These are phyloP conservation scores for Arabidopsis hybrid DNA, from an alignment of 441 rosid species.

Conservation along the genomic window DNA sequence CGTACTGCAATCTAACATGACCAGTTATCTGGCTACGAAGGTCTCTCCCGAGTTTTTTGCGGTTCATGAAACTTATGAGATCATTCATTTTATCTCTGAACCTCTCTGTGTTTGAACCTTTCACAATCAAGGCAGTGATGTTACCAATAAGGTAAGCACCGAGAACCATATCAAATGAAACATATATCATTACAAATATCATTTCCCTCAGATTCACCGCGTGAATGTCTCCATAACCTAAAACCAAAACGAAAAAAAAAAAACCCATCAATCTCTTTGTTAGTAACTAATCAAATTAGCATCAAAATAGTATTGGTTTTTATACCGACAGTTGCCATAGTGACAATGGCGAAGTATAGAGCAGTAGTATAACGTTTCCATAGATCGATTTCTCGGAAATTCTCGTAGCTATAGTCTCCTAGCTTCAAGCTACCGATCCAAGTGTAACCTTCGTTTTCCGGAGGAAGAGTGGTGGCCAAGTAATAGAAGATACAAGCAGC, in stretches of 20 bases:
- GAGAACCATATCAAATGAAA: conserved; percentile 96
- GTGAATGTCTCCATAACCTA: conserved; percentile 99
- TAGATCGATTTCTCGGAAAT: conserved; percentile 81
- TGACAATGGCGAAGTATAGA: conserved; percentile 89
- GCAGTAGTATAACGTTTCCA: conserved; percentile 94
- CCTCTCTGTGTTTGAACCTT: conserved; percentile 96
- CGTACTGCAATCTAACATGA: conserved; percentile 85
- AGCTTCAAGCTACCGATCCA: conserved; percentile 97
- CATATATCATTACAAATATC: conserved; percentile 92
- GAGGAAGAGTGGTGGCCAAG: conserved; percentile 87
- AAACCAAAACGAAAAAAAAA: not conserved
- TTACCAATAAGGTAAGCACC: conserved; percentile 98
- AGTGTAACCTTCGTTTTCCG: conserved; percentile 77
- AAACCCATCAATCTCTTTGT: not conserved
- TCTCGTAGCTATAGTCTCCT: conserved; percentile 81
- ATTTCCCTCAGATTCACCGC: conserved; percentile 97
- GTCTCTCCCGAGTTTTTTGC: conserved; percentile 78
- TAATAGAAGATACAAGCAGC: conserved; percentile 97
- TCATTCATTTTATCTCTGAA: conserved; percentile 97
- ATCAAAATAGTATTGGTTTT: not conserved
- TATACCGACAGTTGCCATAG: conserved; percentile 98
- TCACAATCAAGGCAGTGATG: conserved; percentile 96
- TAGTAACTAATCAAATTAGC: not conserved
- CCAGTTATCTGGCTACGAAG: conserved; percentile 80
- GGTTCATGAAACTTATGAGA: conserved; percentile 82